A percentile compares a stretch with the other conserved stretches of the same genome.
Conservation (phyloP, 2,329 filamentous ascomycete genomes). For the Graphium sp. region DNA sequence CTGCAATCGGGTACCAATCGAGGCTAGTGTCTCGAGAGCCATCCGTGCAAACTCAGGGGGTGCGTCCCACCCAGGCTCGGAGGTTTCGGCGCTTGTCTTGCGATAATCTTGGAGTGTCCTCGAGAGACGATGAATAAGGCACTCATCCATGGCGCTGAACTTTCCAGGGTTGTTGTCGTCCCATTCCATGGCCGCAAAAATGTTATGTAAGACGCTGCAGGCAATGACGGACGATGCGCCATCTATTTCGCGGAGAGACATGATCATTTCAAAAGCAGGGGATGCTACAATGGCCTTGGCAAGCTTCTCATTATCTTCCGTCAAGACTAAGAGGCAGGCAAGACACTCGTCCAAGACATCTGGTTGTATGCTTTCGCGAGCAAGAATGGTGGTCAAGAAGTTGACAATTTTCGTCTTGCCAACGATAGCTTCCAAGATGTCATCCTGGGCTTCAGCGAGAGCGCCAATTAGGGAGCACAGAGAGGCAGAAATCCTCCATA, state of each 20-base stretch:
- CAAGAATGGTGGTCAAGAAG: conserved; percentile 36
- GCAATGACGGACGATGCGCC: conserved; percentile 34
- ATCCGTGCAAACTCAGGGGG: conserved; percentile 30
- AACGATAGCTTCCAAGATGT: conserved; percentile 38
- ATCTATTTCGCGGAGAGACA: conserved; percentile 26
- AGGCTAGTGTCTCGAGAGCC: conserved; percentile 45
- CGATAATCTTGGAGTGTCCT: conserved; percentile 16
- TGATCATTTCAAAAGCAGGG: conserved; percentile 30
- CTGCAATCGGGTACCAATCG: conserved; percentile 43
- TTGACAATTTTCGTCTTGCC: conserved; percentile 27
- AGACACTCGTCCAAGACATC: conserved; percentile 23
- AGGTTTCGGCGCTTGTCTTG: too few relatives aligned
- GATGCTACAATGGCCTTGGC: conserved; percentile 35
- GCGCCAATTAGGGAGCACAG: conserved; percentile 33
- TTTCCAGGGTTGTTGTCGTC: conserved; percentile 30
- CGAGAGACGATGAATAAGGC: conserved; percentile 27
- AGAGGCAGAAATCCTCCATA: conserved; percentile 37
- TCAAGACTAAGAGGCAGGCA: conserved; percentile 35
- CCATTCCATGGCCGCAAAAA: conserved; percentile 37
- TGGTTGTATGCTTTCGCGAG: conserved; percentile 18
- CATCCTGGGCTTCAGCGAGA: conserved; percentile 41
- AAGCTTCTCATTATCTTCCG: conserved; percentile 40
- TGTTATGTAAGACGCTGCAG: conserved; percentile 45
- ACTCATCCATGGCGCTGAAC: conserved; percentile 30
- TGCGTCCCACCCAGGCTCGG: conserved; percentile 16